These are phyloP conservation scores for Davidsoniella australis DNA, from an alignment of 2,329 filamentous ascomycete genomes.

Conservation along the genomic window DNA sequence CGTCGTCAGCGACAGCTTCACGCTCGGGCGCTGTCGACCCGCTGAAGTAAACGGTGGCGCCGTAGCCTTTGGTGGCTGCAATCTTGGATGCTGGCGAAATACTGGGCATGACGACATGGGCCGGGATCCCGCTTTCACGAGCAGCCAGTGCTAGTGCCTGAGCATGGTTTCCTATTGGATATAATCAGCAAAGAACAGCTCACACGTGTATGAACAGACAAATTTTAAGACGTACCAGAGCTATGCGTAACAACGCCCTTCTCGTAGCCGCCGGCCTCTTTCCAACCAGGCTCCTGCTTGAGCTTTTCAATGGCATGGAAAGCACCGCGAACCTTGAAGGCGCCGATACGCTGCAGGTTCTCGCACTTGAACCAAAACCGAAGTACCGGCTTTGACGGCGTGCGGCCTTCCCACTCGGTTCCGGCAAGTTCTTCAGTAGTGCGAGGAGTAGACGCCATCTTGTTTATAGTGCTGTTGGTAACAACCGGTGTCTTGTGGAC, in stretches of 20 bases:
- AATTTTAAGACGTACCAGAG: conserved; percentile 39
- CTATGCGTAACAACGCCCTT: conserved; percentile 80
- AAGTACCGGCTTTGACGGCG: conserved; percentile 48
- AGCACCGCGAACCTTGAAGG: conserved; percentile 82
- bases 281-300: conserved; percentile 42
- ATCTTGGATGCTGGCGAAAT: conserved; percentile 79
- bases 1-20: conserved; percentile 54
- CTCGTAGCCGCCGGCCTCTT: conserved; percentile 38
- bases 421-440: conserved; percentile 32
- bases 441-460: conserved; percentile 57
- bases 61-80: conserved; percentile 61
- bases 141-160: conserved; percentile 83
- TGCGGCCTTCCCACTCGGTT: conserved; percentile 39
- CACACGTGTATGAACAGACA: not conserved
- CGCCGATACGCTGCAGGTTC: conserved; percentile 77
- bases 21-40: conserved; percentile 68
- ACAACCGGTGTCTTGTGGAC: conserved; percentile 74
- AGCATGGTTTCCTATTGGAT: conserved; percentile 64
- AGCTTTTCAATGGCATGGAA: conserved; percentile 69
- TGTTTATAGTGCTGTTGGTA: conserved; percentile 58
- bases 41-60: conserved; percentile 62
- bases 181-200: conserved; percentile 1
- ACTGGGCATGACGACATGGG: conserved; percentile 83
- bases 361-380: conserved; percentile 90
- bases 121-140: conserved; percentile 51